Conservation (phyloP, 805 yeast genomes). For the Candida maltosa region DNA sequence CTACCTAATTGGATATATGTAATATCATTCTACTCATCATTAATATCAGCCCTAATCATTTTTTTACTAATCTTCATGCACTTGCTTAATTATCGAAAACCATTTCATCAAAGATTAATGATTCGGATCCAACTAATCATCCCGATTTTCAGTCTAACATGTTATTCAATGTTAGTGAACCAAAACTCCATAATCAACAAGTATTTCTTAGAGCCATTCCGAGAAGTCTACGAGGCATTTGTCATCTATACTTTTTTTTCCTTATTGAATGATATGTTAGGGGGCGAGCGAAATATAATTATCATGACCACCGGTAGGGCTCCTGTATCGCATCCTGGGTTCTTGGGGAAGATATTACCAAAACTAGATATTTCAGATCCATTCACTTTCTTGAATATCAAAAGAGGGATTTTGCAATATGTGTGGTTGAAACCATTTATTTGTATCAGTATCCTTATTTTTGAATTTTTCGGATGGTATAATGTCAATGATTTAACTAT, state of each 20-base stretch:
- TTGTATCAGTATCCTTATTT: conserved; percentile 50
- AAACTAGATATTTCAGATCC: conserved; percentile 87
- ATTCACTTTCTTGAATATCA: conserved; percentile 65
- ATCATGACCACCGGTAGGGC: conserved; percentile 65
- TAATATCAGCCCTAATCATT: conserved; percentile 18
- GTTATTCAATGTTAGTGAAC: conserved; percentile 54
- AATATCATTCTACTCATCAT: conserved; percentile 20
- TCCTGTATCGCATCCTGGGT: conserved; percentile 66
- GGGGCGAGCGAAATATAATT: conserved; percentile 88
- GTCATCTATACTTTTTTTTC: conserved; percentile 92
- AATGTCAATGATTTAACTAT: conserved; percentile 48
- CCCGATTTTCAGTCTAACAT: conserved; percentile 74
- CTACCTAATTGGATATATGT: conserved; percentile 15
- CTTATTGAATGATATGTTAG: conserved; percentile 74
- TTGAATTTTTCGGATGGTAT: conserved; percentile 48
- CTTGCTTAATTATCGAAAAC: conserved; percentile 73
- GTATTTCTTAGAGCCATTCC: conserved; percentile 61
- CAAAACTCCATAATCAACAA: conserved; percentile 38
- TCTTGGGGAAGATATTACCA: conserved; percentile 23
- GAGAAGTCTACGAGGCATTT: conserved; percentile 94
- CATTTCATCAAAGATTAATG: conserved; percentile 80
- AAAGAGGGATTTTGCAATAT: conserved; percentile 86
- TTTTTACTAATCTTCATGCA: conserved; percentile 27
- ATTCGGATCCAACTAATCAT: conserved; percentile 79
- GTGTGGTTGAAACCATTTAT: conserved; percentile 91